Base-by-base conservation (phyloP, 768 basidiomycete genomes). In the Termitomyces sp. region DNA sequence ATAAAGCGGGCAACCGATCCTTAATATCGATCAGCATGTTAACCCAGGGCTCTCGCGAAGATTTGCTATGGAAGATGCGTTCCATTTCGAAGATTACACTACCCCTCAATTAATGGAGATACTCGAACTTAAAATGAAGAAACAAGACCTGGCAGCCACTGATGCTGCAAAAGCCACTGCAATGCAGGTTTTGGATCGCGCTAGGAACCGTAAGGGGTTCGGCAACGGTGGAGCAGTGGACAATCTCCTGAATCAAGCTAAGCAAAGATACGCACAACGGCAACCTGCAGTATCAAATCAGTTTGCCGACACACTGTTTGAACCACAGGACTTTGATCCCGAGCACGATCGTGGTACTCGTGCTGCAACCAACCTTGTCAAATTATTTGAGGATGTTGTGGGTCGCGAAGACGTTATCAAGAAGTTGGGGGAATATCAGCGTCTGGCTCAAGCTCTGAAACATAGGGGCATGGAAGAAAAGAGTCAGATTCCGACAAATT, bases 321-420 rank as follows among this genome's bases (percentile, higher is more conserved):
- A n/a, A n/a, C n/a, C n/a, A n/a, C n/a, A n/a, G 8, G 88, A 90
- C 68, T 86, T 90, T 54, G 89, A 90, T 63, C 82, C 84, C 2
- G 79, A 87, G n/a, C 84, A 76, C 59, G 72, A 86, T 59, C 81
- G 89, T 4, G 70, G 66, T 11, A 72, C 67, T 15, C 75, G 79
- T 57, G 83, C 88, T 1, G 73, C 77, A 0, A 66, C 67, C 0
- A 88, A 88, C 61, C 77, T 90, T 2, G 66, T 63, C 8, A 80
- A 84, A 9, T 6, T 55, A 9, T 55, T 55, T 16, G 28, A 55
- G 9, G 54, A 55, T 55, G 40, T 55, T 18, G 54, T 55, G 18
- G 54, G 54, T 6, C 24, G 38, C 38, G 28, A 55, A 38, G 38
- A 12, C 9, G 33, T 55, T 32, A 28, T 55, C 16, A 22, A 55